These are phyloP conservation scores for Magnaporthiopsis rhizophila DNA, from an alignment of 2,329 filamentous ascomycete species.

Conservation along the genomic window DNA sequence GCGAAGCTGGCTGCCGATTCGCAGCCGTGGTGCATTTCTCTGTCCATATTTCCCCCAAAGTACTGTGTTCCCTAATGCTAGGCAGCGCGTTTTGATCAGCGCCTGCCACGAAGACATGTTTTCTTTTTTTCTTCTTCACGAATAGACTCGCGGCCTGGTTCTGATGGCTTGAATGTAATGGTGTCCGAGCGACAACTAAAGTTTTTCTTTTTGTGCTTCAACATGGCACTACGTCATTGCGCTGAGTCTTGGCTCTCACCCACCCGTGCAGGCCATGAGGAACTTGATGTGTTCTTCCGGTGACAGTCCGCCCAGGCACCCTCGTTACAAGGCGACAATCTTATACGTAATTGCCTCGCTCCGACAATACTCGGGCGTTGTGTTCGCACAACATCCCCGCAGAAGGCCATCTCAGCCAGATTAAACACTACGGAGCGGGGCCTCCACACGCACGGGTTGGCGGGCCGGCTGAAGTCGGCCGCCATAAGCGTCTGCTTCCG, in stretches of 20 bases:
- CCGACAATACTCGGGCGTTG: no score
- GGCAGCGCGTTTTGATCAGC: not conserved
- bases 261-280: not conserved
- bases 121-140: no score
- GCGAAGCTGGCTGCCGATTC: not conserved
- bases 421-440: not conserved
- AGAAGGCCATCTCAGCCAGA: not conserved
- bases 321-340: no score
- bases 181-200: not conserved
- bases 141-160: not conserved
- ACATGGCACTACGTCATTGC: not conserved
- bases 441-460: not conserved
- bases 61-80: not conserved
- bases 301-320: not conserved
- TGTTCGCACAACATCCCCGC: not conserved
- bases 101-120: no score
- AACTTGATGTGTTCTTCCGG: not conserved
- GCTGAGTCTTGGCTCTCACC: not conserved
- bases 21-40: not conserved
- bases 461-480: conserved; percentile 1
- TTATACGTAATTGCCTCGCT: no score
- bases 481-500: not conserved
- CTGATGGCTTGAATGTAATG: not conserved
- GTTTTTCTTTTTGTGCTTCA: not conserved
- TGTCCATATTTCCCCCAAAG: not conserved